phyloP scores from a whole-genome alignment of 768 basidiomycete genomes.

The Suillus subluteus region DNA sequence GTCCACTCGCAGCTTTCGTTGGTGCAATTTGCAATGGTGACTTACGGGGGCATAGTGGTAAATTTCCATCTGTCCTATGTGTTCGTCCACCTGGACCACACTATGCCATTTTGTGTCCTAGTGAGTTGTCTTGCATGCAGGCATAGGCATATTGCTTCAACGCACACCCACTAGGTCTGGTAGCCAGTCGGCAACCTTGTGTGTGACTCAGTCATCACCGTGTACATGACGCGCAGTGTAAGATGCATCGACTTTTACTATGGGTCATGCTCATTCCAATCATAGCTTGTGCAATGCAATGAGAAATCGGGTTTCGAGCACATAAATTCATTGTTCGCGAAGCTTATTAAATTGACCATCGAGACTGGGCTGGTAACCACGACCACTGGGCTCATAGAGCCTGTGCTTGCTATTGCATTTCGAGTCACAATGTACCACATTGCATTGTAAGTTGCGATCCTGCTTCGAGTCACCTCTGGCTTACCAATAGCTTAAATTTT shows the following conservation, averaged over 20 bases:
- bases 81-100: background rate
- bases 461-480: background rate
- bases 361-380: constrained; percentile 30
- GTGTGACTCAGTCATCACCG: constrained; percentile 25
- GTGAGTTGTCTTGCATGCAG: background rate
- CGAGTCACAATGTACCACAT: constrained; percentile 11
- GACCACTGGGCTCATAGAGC: constrained; percentile 17
- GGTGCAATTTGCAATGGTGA: constrained; percentile 25
- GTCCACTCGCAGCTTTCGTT: constrained; percentile 22
- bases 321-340: constrained; percentile 11
- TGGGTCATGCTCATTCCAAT: background rate
- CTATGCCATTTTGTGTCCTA: constrained; percentile 17
- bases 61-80: background rate
- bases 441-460: constrained; percentile 21
- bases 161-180: constrained; percentile 21
- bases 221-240: constrained; percentile 23
- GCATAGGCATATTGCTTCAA: background rate
- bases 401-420: constrained; percentile 18
- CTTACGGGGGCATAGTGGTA: constrained; percentile 11
- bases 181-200: constrained; percentile 21
- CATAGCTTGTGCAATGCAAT: constrained; percentile 21
- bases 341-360: constrained; percentile 25
- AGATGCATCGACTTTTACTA: background rate
- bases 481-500: constrained; percentile 4
- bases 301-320: constrained; percentile 9